Base-by-base conservation (phyloP, 2,329 filamentous ascomycete species). In the Cladosporium sp. region DNA sequence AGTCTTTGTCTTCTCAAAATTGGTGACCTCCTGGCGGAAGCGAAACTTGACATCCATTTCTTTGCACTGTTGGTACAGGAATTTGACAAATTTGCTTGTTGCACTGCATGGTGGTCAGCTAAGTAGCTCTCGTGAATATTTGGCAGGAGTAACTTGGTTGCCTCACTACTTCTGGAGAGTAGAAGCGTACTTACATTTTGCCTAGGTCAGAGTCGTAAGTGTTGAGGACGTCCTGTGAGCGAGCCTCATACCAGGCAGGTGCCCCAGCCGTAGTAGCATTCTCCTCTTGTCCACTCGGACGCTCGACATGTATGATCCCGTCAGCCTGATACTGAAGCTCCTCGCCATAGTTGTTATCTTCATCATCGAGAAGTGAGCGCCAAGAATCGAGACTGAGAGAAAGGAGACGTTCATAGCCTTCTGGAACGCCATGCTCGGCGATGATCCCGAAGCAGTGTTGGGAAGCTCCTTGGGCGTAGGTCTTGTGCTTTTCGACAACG, bases 401-500 rank as follows among this genome's bases (percentile, higher is more conserved):
- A 14, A 62, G 59, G 15, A 73, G 65, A 4, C 44, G 15, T 1
- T 61, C 51, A 18, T 66, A 65, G 4, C 21, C 28, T 11, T 68
- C 51, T 6, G 65, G 62, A 47, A 70, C 47, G 26, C 62, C 67
- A 18, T 66, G 52, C 0, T 58, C 49, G 2, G 62, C 66, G 11
- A 74, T 61, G 14, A 74, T 41, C 21, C 73, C 72, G 1, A 67
- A 64, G 49, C 67, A 71, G 4, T 68, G 41, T 0, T 61, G 66
- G 7, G 70, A 71, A 14, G 69, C 69, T n/a, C 70, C 67, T 41
- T 62, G 28, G 38, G 67, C 70, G 30, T 55, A 59, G 15, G 21
- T 52, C 11, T 52, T 49, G 21, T 68, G 64, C 47, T 70, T 65
- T 2, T 74, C 73, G n/a, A 74, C 63, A 12, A 74, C 70, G 3